Percentiles rank a stretch among this genome's conserved stretches.
Conservation (phyloP, 495 filamentous ascomycete species). For the Hypoxylon cercidicola region DNA sequence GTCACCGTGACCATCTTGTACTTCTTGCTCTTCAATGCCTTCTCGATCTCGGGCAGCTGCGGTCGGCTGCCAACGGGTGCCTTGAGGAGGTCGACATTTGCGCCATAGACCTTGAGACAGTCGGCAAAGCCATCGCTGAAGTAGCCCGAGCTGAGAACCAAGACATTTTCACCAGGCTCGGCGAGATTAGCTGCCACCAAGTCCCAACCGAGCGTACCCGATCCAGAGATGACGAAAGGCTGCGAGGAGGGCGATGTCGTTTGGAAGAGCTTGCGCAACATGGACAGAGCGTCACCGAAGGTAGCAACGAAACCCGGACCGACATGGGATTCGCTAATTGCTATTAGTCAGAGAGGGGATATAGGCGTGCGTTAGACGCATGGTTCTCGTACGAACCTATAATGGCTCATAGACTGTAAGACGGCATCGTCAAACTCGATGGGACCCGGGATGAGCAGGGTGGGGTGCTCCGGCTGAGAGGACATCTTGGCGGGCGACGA, state of each 20-base stretch:
- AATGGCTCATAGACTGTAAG: slow-evolving; percentile 93
- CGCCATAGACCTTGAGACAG: slow-evolving; percentile 91
- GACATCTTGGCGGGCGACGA: slow-evolving; percentile 70
- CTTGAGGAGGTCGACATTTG: slow-evolving; percentile 86
- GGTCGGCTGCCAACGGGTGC: slow-evolving; percentile 89
- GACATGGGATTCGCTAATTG: slow-evolving; percentile 89
- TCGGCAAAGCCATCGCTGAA: slow-evolving; percentile 95
- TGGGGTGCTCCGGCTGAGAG: slow-evolving; percentile 78
- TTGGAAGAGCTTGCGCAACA: slow-evolving; percentile 93
- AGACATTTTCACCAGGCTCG: slow-evolving; percentile 86
- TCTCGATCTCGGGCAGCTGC: slow-evolving; percentile 86
- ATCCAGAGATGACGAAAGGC: slow-evolving; percentile 92
- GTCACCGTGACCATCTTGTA: slow-evolving; percentile 95
- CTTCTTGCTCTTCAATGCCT: slow-evolving; percentile 83
- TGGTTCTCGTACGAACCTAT: slow-evolving; percentile 70
- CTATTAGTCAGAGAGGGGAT: slow-evolving; percentile 15
- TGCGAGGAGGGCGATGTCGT: slow-evolving; percentile 82
- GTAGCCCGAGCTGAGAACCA: slow-evolving; percentile 96
- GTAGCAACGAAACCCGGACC: slow-evolving; percentile 84
- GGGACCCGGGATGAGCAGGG: slow-evolving; percentile 92
- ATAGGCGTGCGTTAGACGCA: neutral
- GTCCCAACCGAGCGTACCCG: slow-evolving; percentile 97
- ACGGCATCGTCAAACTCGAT: slow-evolving; percentile 99
- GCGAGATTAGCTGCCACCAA: slow-evolving; percentile 89
- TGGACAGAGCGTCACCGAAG: slow-evolving; percentile 88